These are phyloP conservation scores for Ilyonectria sp. DNA, from an alignment of 2,329 filamentous ascomycete genomes.

Conservation along the genomic window DNA sequence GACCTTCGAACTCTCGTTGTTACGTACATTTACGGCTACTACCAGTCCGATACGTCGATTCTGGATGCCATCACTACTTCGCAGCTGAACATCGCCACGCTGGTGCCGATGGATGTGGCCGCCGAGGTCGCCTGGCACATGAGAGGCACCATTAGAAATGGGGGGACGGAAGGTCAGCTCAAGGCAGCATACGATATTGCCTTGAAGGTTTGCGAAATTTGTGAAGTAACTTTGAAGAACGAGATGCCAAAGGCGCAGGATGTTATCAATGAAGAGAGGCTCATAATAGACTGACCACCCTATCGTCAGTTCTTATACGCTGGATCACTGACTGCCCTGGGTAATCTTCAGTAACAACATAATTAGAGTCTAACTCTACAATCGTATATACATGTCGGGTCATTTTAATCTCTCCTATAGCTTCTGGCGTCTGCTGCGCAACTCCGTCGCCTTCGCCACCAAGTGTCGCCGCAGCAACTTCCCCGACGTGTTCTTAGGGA, in stretches of 20 bases:
- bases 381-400: too few relatives aligned
- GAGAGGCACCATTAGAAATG: conserved; percentile 45
- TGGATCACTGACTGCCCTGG: too few relatives aligned
- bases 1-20: conserved; percentile 45
- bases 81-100: conserved; percentile 44
- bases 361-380: too few relatives aligned
- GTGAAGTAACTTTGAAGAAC: conserved; percentile 40
- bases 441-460: conserved; percentile 29
- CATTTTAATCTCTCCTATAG: conserved; percentile 9
- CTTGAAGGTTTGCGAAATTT: conserved; percentile 30
- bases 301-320: background rate
- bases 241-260: conserved; percentile 42
- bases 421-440: conserved; percentile 30
- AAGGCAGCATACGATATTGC: conserved; percentile 24
- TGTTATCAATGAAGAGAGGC: conserved; percentile 39
- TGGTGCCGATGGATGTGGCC: conserved; percentile 47
- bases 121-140: conserved; percentile 48
- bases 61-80: conserved; percentile 42
- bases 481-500: conserved; percentile 50
- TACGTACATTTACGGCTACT: conserved; percentile 46
- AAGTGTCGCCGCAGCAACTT: conserved; percentile 49
- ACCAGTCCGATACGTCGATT: conserved; percentile 45
- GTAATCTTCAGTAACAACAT: too few relatives aligned
- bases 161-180: conserved; percentile 38
- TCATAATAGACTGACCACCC: conserved; percentile 26